Evolutionary conservation across 129 eudicot species (phyloP), one percentile per base, ranked within the genome.

Genomic region (Smallanthus sonchifolius): DNA sequence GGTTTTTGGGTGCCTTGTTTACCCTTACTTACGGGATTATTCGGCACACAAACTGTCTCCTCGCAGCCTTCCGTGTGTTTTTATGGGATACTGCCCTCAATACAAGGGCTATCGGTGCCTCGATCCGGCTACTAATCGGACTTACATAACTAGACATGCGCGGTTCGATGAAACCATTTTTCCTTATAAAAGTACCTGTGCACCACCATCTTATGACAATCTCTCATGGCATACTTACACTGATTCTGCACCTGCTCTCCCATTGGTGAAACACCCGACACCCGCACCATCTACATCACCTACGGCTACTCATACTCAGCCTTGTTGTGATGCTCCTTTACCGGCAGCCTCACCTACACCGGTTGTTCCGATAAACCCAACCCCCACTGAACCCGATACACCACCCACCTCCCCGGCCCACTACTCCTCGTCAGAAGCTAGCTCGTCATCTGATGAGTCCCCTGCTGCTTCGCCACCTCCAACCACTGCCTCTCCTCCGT

Each of bases 231-330:
- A 40, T 40, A 40, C 44, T 3, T 40, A 40, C 44, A 40, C 44
- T 1, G 44, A 40, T 40, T 6, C 44, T 40, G 9, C 44, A 0
- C 44, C 44, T 3, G 6, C 44, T 40, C n/a, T 14, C 0, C 4
- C 4, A 9, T 44, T 0, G n/a, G 11, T 0, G 0, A 44, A 11
- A 10, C 1, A 0, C 0, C 4, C n/a, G 4, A 2, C n/a, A 9
- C n/a, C 49, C 10, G 3, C n/a, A 44, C 15, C n/a, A n/a, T n/a
- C n/a, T n/a, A n/a, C n/a, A n/a, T n/a, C 51, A 4, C 4, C 4
- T 0, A 11, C 4, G 2, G 4, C 11, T 44, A 2, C 49, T 44
- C 5, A 0, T 0, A 4, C 51, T 11, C n/a, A 11, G 1, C 51
- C 51, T 2, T 44, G 51, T 44, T 44, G n/a, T 44, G n/a, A 44